phyloP scores from a whole-genome alignment of 805 yeast species.

The Sugiyamaella smithiae region DNA sequence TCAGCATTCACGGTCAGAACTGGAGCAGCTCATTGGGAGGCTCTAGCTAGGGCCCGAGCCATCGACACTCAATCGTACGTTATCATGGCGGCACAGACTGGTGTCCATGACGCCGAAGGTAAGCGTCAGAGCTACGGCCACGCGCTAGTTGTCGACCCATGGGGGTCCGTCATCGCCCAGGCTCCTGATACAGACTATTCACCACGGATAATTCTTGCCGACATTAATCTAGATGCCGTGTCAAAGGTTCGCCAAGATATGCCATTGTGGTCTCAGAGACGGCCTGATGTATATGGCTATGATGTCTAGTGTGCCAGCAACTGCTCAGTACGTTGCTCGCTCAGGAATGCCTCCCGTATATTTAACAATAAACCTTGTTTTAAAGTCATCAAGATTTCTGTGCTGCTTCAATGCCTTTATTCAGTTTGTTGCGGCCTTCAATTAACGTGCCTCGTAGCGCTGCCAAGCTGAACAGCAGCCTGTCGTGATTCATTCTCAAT shows the following conservation, averaged over 20 bases:
- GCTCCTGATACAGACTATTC: constrained; percentile 45
- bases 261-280: constrained; percentile 76
- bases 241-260: constrained; percentile 56
- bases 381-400: not conserved
- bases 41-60: constrained; percentile 78
- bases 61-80: constrained; percentile 86
- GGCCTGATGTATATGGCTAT: constrained; percentile 55
- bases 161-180: constrained; percentile 75
- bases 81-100: constrained; percentile 85
- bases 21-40: constrained; percentile 88
- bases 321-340: not conserved
- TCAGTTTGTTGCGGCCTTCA: constrained; percentile 8
- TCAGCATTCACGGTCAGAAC: constrained; percentile 92
- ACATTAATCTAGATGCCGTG: constrained; percentile 54
- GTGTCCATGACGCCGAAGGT: constrained; percentile 58
- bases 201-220: constrained; percentile 57
- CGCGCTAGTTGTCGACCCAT: constrained; percentile 82
- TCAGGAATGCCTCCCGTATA: no score
- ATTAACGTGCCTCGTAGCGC: constrained; percentile 8
- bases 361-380: no score
- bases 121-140: constrained; percentile 82
- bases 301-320: constrained; percentile 2
- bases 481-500: constrained; percentile 10
- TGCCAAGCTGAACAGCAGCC: constrained; percentile 9
- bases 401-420: not conserved